Base-by-base conservation (phyloP, 2,329 filamentous ascomycete genomes). In the Penicillium nordicum region DNA sequence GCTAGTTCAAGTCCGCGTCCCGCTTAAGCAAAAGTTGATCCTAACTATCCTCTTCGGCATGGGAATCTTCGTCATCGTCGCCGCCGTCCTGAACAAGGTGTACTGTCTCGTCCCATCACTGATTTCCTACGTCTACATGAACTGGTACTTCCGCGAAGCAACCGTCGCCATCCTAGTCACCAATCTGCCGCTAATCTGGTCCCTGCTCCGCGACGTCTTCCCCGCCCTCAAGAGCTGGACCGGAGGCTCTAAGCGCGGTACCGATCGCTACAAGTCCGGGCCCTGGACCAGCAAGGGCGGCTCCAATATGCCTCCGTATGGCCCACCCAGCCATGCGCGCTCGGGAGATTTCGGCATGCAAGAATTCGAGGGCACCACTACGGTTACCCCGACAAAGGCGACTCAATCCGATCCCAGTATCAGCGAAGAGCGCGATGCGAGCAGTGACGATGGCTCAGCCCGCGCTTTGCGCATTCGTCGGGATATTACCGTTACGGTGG, bases 171-270 rank as follows among this genome's bases (percentile, higher is more conserved):
- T 79, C 32, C 69, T 81, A 1, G 79, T 82, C 18, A 80, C 80
- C 57, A 82, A 82, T 55, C 66, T 82, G 1, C 79, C 79, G 0
- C 77, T 79, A 41, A 75, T 80, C 12, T 82, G 80, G 80, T 79
- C 79, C 1, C 72, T 82, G 2, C 65, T 82, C 8, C 73, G 79
- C 16, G 77, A 80, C 50, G 63, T 80, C 21, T 82, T 82, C 70
- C 74, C 73, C 2, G 65, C 65, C 1, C 66, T 75, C 58, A 73
- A 71, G 60, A 74, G 71, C 57, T 75, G 73, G 73, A 73, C 71
- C 11, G 73, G 72, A 2, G 72, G 71, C 29, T 75, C 72, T 10
- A 71, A 67, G 50, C 64, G 67, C 27, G 64, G 56, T 18, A 69
- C 71, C 10, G 69, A 73, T 23, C 66, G 68, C 42, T 73, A 74